phyloP scores from a whole-genome alignment of 176 grass and related monocot genomes.

The Oryza glaberrima region DNA sequence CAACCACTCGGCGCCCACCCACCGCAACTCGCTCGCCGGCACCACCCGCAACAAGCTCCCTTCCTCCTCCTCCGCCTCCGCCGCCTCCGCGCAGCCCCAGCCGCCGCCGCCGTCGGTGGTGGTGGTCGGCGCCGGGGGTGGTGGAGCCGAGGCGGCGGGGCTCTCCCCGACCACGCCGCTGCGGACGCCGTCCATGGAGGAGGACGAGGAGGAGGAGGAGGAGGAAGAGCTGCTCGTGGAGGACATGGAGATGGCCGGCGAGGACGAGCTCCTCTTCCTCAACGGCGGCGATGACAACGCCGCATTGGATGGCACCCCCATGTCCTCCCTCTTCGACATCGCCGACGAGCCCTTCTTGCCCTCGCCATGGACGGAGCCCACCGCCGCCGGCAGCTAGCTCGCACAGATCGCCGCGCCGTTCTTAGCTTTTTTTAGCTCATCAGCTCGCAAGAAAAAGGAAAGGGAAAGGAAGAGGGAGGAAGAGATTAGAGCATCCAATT shows the following conservation, averaged over 20 bases:
- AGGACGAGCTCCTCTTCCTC: conserved; percentile 82
- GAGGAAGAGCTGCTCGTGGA: conserved; percentile 69
- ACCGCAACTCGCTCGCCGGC: conserved; percentile 87
- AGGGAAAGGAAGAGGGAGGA: conserved; percentile 27
- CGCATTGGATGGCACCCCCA: conserved; percentile 2
- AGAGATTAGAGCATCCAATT: conserved; percentile 28
- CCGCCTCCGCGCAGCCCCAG: neutral
- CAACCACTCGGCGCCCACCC: conserved; percentile 77
- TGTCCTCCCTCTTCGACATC: conserved; percentile 43
- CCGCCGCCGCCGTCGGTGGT: conserved; percentile 31
- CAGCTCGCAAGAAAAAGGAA: neutral
- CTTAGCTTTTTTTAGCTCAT: neutral
- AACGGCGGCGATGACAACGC: conserved; percentile 32
- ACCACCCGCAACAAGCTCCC: conserved; percentile 67
- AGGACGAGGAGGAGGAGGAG: conserved; percentile 53
- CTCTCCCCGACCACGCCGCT: conserved; percentile 63
- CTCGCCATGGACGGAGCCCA: neutral
- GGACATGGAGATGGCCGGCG: conserved; percentile 79
- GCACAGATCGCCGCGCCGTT: neutral
- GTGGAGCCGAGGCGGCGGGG: neutral
- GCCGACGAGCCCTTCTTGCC: conserved; percentile 38
- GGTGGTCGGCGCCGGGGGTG: neutral
- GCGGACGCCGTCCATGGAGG: conserved; percentile 49
- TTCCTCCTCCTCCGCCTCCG: neutral
- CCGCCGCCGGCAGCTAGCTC: conserved; percentile 37